phyloP scores from a whole-genome alignment of 2,329 filamentous ascomycete genomes.

The Alternaria sp. region DNA sequence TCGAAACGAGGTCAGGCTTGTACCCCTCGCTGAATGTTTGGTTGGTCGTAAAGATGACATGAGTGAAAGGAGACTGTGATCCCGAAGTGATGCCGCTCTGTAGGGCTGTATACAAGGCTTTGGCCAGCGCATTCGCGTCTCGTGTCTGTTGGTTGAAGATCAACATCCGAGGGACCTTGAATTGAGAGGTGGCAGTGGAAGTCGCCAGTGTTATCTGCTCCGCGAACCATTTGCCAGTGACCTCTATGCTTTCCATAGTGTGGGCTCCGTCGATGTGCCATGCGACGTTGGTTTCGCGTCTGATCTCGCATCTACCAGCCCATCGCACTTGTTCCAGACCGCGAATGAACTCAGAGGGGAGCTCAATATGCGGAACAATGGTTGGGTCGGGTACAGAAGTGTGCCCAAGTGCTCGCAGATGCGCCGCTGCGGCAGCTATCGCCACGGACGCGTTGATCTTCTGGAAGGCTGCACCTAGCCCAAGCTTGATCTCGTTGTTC shows the following conservation, averaged over 20 bases:
- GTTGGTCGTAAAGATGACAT: slow-evolving; percentile 84
- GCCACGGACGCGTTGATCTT: slow-evolving; percentile 68
- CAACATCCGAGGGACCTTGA: slow-evolving; percentile 61
- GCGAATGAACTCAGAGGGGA: slow-evolving; percentile 67
- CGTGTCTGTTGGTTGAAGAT: slow-evolving; percentile 95
- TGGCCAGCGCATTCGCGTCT: slow-evolving; percentile 71
- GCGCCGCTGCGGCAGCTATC: slow-evolving; percentile 64
- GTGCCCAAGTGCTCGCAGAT: slow-evolving; percentile 58
- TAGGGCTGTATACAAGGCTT: slow-evolving; percentile 66
- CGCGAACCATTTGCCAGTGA: slow-evolving; percentile 80
- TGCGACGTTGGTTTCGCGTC: slow-evolving; percentile 60
- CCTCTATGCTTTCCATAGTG: slow-evolving; percentile 80
- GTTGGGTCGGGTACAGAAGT: slow-evolving; percentile 48
- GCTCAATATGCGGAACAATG: slow-evolving; percentile 37
- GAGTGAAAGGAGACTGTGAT: slow-evolving; percentile 63
- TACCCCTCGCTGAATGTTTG: slow-evolving; percentile 69
- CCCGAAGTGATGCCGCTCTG: slow-evolving; percentile 36
- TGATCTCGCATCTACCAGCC: slow-evolving; percentile 78
- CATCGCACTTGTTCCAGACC: slow-evolving; percentile 73
- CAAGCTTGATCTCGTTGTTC: slow-evolving; percentile 57
- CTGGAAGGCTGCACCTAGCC: slow-evolving; percentile 68
- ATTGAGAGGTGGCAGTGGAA: slow-evolving; percentile 30
- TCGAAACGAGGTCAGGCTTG: slow-evolving; percentile 67
- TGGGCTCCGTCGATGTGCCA: slow-evolving; percentile 92
- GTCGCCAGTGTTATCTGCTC: slow-evolving; percentile 46